These are phyloP conservation scores for Selenicereus undatus DNA, from an alignment of 148 eudicot genomes.

Conservation along the genomic window DNA sequence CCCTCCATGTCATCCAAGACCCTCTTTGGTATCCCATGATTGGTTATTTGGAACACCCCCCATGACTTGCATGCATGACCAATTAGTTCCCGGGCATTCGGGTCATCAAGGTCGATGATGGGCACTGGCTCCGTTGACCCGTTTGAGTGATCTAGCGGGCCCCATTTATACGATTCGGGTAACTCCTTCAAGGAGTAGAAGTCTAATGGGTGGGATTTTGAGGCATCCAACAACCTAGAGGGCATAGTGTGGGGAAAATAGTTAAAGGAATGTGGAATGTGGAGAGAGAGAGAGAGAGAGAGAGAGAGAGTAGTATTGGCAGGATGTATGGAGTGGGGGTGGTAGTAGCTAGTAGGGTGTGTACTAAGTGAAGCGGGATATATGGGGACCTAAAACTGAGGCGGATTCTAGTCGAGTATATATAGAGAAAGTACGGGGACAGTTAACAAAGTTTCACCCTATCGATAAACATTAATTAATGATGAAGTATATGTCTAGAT, in stretches of 20 bases:
- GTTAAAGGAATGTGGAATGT: background rate
- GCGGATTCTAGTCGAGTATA: constrained; percentile 18
- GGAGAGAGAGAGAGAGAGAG: background rate
- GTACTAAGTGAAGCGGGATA: constrained; percentile 12
- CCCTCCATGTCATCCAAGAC: constrained; percentile 46
- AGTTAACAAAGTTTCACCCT: too few relatives aligned
- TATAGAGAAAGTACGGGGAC: constrained; percentile 12
- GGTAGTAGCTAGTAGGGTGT: background rate
- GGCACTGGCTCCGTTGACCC: constrained; percentile 31
- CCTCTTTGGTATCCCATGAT: constrained; percentile 43
- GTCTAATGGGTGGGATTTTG: constrained; percentile 28
- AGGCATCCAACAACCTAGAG: constrained; percentile 27
- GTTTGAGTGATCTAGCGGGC: constrained; percentile 2
- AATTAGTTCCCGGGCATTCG: constrained; percentile 38
- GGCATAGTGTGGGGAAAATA: constrained; percentile 33
- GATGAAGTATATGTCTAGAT: too few relatives aligned
- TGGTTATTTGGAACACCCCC: constrained; percentile 70
- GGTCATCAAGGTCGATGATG: constrained; percentile 41
- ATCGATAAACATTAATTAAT: too few relatives aligned
- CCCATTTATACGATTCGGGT: constrained; percentile 73
- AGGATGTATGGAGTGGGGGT: background rate
- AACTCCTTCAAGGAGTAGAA: constrained; percentile 48
- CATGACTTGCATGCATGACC: constrained; percentile 74
- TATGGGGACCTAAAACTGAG: constrained; percentile 5
- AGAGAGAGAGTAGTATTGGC: background rate